Evolutionary conservation across 2,329 filamentous ascomycete species (phyloP), one percentile per base, ranked within the genome.

Genomic region (Scedosporium minutisporum): DNA sequence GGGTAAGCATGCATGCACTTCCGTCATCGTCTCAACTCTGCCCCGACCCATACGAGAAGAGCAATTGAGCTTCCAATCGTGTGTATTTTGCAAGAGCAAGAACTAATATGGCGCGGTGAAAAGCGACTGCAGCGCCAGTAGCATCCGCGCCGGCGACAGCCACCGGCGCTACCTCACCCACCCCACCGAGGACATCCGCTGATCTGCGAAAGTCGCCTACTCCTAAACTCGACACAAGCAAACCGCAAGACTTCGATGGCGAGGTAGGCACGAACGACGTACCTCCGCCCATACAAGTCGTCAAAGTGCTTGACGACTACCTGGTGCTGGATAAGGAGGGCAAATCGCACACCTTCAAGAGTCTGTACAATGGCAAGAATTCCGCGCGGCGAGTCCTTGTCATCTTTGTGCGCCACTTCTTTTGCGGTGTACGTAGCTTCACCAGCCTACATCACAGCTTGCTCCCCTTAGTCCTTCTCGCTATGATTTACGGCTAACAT

Each of bases 401-500:
- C 51, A 84, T 92, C 67, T 92, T 93, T 70, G 80, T 93, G 63
- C 82, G 89, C 55, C 89, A 92, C 75, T 93, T 92, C 74, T 91
- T 90, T 78, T 92, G 89, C 71, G 88, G 88, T 42, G 88, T 90
- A 79, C 73, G 87, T 80, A 57, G 21, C 7, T 38, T 27, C 18
- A 9, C 2, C 48, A 3, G 12, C 4, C 21, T 23, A 14, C 5
- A 9, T 51, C 14, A 53, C 21, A 38, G 48, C 60, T 14, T 2
- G 16, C 4, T 18, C 27, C 23, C 58, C n/a, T 29, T 60, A 1
- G 2, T 25, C 25, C 23, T 16, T 6, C 41, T 25, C 23, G 21
- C 14, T 16, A 2, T 38, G 21, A 21, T 21, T 16, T 38, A 38
- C 21, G 53, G 44, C 44, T 48, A 57, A 29, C 21, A 18, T 18